Conservation (phyloP, 2,329 filamentous ascomycete species). For the Daldinia eschscholtzii region DNA sequence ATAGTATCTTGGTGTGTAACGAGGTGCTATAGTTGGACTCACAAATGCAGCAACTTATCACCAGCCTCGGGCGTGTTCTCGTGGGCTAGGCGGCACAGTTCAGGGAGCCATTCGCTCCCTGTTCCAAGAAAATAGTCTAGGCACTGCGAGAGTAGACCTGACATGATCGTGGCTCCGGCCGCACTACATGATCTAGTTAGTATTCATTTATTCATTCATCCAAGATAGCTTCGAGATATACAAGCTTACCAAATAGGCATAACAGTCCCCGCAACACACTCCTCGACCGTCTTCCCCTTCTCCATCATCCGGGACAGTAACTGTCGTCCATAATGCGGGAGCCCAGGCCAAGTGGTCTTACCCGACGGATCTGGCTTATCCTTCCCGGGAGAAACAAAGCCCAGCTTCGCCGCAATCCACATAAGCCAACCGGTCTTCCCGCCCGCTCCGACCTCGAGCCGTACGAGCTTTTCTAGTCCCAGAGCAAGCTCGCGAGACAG, state of each 20-base stretch:
- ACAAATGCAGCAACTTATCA: constrained; percentile 56
- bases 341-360: constrained; percentile 56
- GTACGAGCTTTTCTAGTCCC: constrained; percentile 65
- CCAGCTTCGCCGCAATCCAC: constrained; percentile 54
- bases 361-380: constrained; percentile 57
- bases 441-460: constrained; percentile 64
- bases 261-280: constrained; percentile 69
- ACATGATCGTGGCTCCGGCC: constrained; percentile 70
- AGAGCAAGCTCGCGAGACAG: constrained; percentile 63
- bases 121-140: constrained; percentile 71
- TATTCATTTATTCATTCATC: background rate
- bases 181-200: constrained; percentile 49
- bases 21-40: constrained; percentile 28
- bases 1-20: background rate
- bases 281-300: constrained; percentile 63
- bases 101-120: constrained; percentile 62
- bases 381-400: constrained; percentile 12
- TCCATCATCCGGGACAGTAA: constrained; percentile 69
- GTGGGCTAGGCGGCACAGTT: constrained; percentile 65
- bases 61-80: constrained; percentile 64
- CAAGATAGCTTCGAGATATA: background rate
- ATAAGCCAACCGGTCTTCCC: constrained; percentile 62
- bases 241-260: constrained; percentile 60
- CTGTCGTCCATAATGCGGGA: constrained; percentile 70
- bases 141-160: constrained; percentile 68